Evolutionary conservation across 768 basidiomycete genomes (phyloP), one percentile per base, ranked within the genome.

Genomic region (Xanthoconium stramineum): DNA sequence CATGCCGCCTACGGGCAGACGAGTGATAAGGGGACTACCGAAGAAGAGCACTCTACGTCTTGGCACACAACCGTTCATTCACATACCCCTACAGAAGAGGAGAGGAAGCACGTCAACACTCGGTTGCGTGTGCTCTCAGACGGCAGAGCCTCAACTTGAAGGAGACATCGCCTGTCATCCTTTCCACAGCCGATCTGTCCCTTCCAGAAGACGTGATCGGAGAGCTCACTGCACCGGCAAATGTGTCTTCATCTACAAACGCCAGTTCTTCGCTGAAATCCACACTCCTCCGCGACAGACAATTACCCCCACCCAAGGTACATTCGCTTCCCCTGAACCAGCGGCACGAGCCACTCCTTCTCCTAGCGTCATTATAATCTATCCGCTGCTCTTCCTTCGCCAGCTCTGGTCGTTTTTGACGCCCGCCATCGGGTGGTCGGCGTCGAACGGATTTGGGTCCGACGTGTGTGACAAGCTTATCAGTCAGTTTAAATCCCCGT

Each of bases 391-490:
- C 62, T 70, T 50, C 69, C 72, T 10, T 68, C 72, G 8, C 68
- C 72, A 15, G 62, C 69, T 12, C 58, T 69, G n/a, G n/a, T n/a
- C 15, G 49, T 62, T 19, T 57, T 57, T 8, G 65, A 63, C 45
- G 45, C 63, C 36, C 66, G 60, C 38, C 64, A 67, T 94, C 1
- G 87, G 87, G 0, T 99, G 97, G 97, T 74, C 93, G 29, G 84
- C 81, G 66, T 74, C 73, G 35, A 92, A 89, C 74, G 91, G 91
- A 3, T 97, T 98, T 53, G 94, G 94, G 60, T 78, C 86, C 47
- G 80, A 83, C 45, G 86, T 94, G 5, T 88, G 88, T 62, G 82
- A 84, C 53, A 95, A 91, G 68, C 98, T 99, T 67, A 84, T 80
- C 40, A 93, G 93, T 92, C 62, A 58, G 83, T 76, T 29, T 47